A percentile compares a stretch with the other conserved stretches of the same genome.
Evolutionary conservation across 2,329 filamentous ascomycete species (phyloP).

Genomic region (Cladosporium sp.): DNA sequence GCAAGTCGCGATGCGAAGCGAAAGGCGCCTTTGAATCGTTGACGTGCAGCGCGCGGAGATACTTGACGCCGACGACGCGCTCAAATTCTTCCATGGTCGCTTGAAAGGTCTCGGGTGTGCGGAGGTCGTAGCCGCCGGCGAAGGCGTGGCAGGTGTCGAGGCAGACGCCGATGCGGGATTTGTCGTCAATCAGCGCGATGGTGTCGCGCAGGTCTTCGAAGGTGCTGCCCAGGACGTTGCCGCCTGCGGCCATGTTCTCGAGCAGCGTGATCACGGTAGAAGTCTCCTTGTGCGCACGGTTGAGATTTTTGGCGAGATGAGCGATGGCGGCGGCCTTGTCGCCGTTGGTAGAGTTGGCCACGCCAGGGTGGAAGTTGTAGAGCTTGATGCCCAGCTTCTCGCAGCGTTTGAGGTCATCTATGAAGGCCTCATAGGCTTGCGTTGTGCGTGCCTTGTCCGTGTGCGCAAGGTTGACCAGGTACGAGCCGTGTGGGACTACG

Average conservation of each 20-base stretch:
- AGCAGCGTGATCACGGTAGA: conserved; percentile 75
- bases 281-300: conserved; percentile 66
- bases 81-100: conserved; percentile 72
- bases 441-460: conserved; percentile 70
- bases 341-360: conserved; percentile 56
- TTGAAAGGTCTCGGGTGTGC: conserved; percentile 65
- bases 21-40: conserved; percentile 95
- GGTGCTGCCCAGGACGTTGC: conserved; percentile 77
- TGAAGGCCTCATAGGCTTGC: conserved; percentile 78
- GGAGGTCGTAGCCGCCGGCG: conserved; percentile 85
- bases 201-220: conserved; percentile 85
- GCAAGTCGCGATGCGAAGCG: conserved; percentile 73
- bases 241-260: conserved; percentile 91
- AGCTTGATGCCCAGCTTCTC: conserved; percentile 77
- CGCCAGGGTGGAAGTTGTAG: conserved; percentile 98
- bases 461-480: conserved; percentile 92
- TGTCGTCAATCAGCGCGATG: conserved; percentile 72
- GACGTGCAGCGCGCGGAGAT: conserved; percentile 79
- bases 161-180: conserved; percentile 82
- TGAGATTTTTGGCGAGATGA: conserved; percentile 76
- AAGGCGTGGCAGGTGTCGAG: conserved; percentile 97
- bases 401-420: conserved; percentile 83
- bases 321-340: conserved; percentile 63
- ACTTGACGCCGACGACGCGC: conserved; percentile 65
- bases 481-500: conserved; percentile 87